Evolutionary conservation across 2,329 filamentous ascomycete genomes (phyloP), one percentile per base, ranked within the genome.

Genomic region (Trichophyton benhamiae): DNA sequence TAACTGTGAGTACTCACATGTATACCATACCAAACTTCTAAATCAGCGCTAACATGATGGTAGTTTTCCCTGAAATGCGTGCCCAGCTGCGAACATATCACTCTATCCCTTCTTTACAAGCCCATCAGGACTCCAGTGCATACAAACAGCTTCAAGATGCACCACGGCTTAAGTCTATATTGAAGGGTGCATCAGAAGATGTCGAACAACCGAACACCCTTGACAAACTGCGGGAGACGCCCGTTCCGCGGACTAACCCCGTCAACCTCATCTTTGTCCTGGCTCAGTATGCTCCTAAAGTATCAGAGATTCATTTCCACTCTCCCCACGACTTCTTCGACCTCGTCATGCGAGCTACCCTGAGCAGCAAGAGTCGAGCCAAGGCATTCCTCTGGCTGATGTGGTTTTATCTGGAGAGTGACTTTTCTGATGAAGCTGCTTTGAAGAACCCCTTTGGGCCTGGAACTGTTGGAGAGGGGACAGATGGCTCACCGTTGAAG

Each of bases 11-110:
- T 74, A 3, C 53, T n/a, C 41, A 44, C 2, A 44, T 36, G 36
- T 60, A 7, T 55, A 38, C 7, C 59, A 62, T 61, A 41, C 57
- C 6, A 25, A 57, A n/a, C 44, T 59, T 58, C 15, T 59, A 63
- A 41, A 2, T 65, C 48, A 2, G 20, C 22, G 27, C n/a, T 22
- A 33, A 38, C 13, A 30, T 33, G 8, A 20, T n/a, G 42, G 59
- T 72, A 95, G 94, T 99, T 80, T 99, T 99, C 72, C 94, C 94
- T 22, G 94, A 99, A 74, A 99, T 99, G 94, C 88, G 94, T 75
- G 94, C 94, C 33, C 94, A 99, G 72, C 81, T 99, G 36, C 87
- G 94, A 72, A 99, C 94, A 41, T 99, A 99, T 77, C 94, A 99
- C 72, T 92, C 94, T 11, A 99, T 99, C 66, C 94, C 94, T 13